Conservation (phyloP, 176 grass and related monocot genomes). For the Tillandsia fasciculata region DNA sequence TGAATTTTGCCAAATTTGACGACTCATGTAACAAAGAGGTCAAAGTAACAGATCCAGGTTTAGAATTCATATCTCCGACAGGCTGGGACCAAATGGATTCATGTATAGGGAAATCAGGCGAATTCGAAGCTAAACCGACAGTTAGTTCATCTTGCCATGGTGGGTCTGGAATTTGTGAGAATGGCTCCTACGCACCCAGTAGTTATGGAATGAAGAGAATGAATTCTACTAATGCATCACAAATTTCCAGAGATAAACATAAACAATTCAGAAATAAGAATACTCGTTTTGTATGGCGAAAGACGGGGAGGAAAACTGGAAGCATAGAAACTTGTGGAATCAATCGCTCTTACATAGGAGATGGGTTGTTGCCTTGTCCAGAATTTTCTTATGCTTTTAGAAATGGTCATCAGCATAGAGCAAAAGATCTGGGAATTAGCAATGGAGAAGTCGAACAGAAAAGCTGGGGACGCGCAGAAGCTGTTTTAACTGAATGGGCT, state of each 20-base stretch:
- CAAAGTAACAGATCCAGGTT: background rate
- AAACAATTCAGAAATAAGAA: background rate
- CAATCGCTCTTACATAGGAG: background rate
- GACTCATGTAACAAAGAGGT: background rate
- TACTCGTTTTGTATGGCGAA: background rate
- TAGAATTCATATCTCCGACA: background rate
- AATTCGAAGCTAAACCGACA: background rate
- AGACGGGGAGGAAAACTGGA: background rate
- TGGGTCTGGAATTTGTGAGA: background rate
- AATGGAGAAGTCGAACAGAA: background rate
- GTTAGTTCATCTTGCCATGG: background rate
- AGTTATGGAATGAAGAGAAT: background rate
- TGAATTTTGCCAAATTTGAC: background rate
- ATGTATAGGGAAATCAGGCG: background rate
- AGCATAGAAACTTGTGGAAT: background rate
- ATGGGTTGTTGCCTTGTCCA: conserved; percentile 1
- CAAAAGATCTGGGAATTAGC: background rate
- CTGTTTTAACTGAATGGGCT: background rate
- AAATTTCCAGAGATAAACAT: background rate
- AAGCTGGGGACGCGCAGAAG: background rate
- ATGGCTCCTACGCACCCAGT: no score
- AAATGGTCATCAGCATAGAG: background rate
- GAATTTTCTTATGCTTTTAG: background rate
- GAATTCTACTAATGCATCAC: background rate
- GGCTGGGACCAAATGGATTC: background rate